Conservation (phyloP, 208 protist genomes). For the Trypanosoma vivax region DNA sequence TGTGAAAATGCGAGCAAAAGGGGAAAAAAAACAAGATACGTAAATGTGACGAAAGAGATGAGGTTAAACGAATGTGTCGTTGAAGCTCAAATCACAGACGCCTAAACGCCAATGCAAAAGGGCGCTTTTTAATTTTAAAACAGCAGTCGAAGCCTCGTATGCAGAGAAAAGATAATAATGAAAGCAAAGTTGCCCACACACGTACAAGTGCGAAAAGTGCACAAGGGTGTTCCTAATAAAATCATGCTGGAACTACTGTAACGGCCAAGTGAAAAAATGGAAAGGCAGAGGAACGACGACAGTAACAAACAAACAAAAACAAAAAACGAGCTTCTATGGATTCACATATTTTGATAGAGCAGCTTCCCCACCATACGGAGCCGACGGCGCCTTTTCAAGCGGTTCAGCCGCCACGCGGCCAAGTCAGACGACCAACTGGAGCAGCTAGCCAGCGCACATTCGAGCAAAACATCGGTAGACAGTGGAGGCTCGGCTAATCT, state of each 20-base stretch:
- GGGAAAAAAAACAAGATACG: slow-evolving; percentile 7
- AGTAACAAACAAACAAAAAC: slow-evolving; percentile 9
- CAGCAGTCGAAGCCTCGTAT: too few species aligned
- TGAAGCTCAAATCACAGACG: background rate
- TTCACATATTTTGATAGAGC: slow-evolving; percentile 29
- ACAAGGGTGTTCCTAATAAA: too few species aligned
- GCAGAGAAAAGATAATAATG: too few species aligned
- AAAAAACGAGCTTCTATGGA: background rate
- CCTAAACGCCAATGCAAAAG: slow-evolving; percentile 1
- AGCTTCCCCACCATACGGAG: slow-evolving; percentile 36
- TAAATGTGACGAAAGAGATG: background rate
- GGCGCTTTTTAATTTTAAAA: too few species aligned
- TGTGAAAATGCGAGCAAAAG: too few species aligned
- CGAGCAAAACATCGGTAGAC: slow-evolving; percentile 36
- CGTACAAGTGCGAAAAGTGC: too few species aligned
- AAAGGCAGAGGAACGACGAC: slow-evolving; percentile 2
- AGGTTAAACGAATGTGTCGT: background rate
- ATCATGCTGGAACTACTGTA: too few species aligned
- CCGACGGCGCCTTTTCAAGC: slow-evolving; percentile 28
- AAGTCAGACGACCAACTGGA: slow-evolving; percentile 19
- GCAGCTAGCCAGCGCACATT: slow-evolving; percentile 35
- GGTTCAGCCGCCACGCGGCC: slow-evolving; percentile 19
- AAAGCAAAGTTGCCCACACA: too few species aligned
- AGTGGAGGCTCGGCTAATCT: background rate
- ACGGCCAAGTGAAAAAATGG: too few species aligned